These are phyloP conservation scores for Microsporum ferrugineum DNA, from an alignment of 2,329 filamentous ascomycete genomes.

Conservation along the genomic window DNA sequence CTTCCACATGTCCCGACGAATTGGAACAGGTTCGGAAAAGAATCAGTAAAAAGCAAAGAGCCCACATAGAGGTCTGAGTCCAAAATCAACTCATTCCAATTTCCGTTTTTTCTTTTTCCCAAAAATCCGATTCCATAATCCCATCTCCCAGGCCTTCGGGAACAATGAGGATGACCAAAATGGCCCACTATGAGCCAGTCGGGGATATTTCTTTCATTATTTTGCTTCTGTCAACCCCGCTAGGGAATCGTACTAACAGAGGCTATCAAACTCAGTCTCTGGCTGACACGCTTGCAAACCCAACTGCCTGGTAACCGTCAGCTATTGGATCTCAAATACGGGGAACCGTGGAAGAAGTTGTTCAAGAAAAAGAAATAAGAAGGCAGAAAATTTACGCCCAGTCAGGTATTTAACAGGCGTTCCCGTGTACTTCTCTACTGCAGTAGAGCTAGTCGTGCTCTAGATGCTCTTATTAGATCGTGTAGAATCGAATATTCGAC, in stretches of 20 bases:
- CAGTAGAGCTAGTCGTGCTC: too few relatives aligned
- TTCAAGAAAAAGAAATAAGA: not conserved
- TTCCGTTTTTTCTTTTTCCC: not conserved
- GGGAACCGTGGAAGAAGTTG: not conserved
- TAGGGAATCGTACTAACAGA: not conserved
- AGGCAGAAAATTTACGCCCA: not conserved
- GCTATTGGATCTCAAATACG: not conserved
- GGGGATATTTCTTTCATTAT: not conserved
- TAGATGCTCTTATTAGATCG: too few relatives aligned
- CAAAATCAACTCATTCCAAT: not conserved
- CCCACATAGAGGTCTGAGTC: not conserved
- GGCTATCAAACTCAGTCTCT: not conserved
- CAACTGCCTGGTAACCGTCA: not conserved
- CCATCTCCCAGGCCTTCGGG: not conserved
- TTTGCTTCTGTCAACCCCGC: not conserved
- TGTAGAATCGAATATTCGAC: too few relatives aligned
- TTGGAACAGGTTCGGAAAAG: not conserved
- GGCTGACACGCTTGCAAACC: not conserved
- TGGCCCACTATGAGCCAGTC: not conserved
- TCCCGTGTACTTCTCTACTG: too few relatives aligned
- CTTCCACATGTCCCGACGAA: not conserved
- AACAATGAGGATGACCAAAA: not conserved
- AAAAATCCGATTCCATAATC: not conserved
- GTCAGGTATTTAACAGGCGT: too few relatives aligned
- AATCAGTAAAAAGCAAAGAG: not conserved